Base-by-base conservation (phyloP, 306 rosid species). In the Acacia melanoxylon region DNA sequence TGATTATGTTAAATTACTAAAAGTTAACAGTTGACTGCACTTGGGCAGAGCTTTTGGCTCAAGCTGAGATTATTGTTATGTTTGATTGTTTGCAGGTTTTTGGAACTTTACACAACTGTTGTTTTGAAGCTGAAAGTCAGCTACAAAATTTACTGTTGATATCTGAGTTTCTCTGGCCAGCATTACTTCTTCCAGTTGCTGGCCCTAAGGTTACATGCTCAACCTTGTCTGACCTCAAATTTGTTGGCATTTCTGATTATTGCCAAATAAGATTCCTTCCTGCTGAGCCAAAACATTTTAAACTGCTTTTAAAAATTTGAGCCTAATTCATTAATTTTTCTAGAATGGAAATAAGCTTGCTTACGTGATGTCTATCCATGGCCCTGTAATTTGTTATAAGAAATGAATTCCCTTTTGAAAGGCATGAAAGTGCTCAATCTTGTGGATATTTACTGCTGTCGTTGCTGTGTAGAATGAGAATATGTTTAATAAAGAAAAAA, bases 91-190 rank as follows among this genome's bases (percentile, higher is more conserved):
- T 75, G 56, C 87, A 95, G 98, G 95, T 93, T 61, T 91, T 87
- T 88, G 98, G 99, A 88, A 91, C 98, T 69, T 87, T 95, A 58
- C 97, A 91, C 80, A 95, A 95, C 87, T 95, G 99, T 81, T 95
- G 98, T 85, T 95, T 93, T 86, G 97, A 95, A 82, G 98, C 98
- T 72, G 98, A 91, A 85, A 87, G 67, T 48, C 90, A 93, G 86
- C 89, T 93, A 54, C 97, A 90, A 67, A 91, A 93, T 89, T 88
- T 95, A 85, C 98, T 93, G 85, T 83, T 93, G 87, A 86, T 89
- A 68, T 93, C 99, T 33, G 99, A 95, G 89, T 95, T 95, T 87
- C 98, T 95, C 78, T 95, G 99, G 99, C 99, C 98, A 61, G 94
- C 98, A 80, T 79, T 95, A 79, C 98, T 95, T 89, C 92, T 95